Evolutionary conservation across 2,329 filamentous ascomycete genomes (phyloP).

Genomic region (Pseudohalonectria lignicola): DNA sequence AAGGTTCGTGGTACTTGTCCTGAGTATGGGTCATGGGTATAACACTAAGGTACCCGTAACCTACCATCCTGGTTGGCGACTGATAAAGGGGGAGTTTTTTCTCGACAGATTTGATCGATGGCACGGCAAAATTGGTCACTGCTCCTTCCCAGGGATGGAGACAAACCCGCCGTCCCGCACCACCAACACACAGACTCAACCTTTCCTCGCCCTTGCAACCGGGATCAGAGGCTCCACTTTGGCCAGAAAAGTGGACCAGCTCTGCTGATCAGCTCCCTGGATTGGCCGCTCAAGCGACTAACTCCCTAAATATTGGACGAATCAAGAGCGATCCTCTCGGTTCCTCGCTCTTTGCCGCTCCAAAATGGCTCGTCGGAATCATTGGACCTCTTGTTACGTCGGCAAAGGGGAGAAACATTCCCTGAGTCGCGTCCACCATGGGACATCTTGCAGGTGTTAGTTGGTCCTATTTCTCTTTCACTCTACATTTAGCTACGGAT

Average conservation of each 20-base stretch:
- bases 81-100: no score
- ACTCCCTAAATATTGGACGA: background rate
- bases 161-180: background rate
- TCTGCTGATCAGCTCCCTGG: background rate
- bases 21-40: no score
- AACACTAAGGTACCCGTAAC: background rate
- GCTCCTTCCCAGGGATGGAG: no score
- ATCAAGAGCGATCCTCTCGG: background rate
- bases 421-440: no score
- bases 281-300: background rate
- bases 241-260: background rate
- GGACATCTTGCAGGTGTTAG: no score
- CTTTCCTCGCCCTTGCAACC: background rate
- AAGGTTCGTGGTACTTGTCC: no score
- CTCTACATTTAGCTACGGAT: no score
- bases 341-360: background rate
- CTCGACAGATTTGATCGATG: background rate
- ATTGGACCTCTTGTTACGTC: no score
- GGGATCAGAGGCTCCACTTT: background rate
- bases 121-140: no score
- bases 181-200: background rate
- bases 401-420: no score
- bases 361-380: background rate
- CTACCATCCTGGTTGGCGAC: no score
- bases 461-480: no score